These are phyloP conservation scores for Gryganskiella cystojenkinii DNA, from an alignment of 192 early-diverging fungal genomes.

Conservation along the genomic window DNA sequence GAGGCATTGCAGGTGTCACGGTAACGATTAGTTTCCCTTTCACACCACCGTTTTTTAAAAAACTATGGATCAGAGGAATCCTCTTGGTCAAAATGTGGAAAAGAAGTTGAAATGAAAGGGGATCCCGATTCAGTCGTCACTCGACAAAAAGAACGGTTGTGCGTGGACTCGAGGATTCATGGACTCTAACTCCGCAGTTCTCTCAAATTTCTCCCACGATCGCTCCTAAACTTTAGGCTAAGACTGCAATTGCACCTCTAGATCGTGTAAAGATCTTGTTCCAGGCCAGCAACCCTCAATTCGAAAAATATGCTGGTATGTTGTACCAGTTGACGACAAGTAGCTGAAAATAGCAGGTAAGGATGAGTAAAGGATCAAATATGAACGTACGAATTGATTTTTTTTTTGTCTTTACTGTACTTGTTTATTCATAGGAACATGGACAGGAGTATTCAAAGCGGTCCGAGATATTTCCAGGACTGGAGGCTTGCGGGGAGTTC, in stretches of 20 bases:
- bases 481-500: conserved; percentile 83
- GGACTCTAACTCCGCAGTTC: no score
- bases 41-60: background rate
- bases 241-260: conserved; percentile 82
- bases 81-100: no score
- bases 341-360: no score
- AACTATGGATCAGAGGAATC: background rate
- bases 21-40: conserved; percentile 30
- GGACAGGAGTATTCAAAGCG: conserved; percentile 85
- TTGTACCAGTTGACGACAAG: background rate
- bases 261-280: conserved; percentile 91
- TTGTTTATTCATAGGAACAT: conserved; percentile 64
- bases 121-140: background rate
- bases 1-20: conserved; percentile 62
- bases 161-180: no score
- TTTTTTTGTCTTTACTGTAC: background rate
- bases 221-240: conserved; percentile 61
- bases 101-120: no score
- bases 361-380: no score
- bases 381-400: no score
- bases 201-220: no score
- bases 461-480: conserved; percentile 75
- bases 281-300: conserved; percentile 80
- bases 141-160: no score
- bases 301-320: conserved; percentile 72